These are phyloP conservation scores for Aegle marmelos DNA, from an alignment of 345 rosid species.

Conservation along the genomic window DNA sequence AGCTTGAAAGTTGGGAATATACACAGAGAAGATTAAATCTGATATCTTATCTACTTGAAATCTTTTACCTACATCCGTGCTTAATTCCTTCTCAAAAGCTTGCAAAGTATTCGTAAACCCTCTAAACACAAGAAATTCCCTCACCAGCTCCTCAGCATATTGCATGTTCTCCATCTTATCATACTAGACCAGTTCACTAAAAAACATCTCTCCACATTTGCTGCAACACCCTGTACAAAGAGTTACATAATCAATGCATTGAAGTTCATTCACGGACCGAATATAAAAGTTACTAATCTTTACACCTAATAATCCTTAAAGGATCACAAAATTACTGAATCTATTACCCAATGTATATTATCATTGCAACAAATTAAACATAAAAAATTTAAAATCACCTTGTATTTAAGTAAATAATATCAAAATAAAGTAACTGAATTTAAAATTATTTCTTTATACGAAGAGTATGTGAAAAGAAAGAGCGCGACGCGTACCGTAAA, in stretches of 20 bases:
- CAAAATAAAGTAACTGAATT: background rate
- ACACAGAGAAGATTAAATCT: conserved; percentile 54
- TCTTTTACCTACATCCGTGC: conserved; percentile 61
- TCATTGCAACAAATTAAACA: background rate
- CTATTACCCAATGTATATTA: background rate
- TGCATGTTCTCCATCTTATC: conserved; percentile 62
- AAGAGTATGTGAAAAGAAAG: background rate
- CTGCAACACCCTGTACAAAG: too few species aligned
- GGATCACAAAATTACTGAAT: background rate
- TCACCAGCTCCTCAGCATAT: conserved; percentile 64
- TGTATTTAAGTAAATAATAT: background rate
- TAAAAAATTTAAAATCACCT: background rate
- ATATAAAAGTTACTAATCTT: too few species aligned
- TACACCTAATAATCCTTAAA: too few species aligned
- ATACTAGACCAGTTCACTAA: background rate
- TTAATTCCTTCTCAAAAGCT: conserved; percentile 53
- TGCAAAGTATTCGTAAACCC: conserved; percentile 61
- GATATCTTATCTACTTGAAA: conserved; percentile 56
- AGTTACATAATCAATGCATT: too few species aligned
- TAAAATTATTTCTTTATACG: background rate
- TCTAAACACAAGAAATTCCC: conserved; percentile 65
- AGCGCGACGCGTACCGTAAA: background rate
- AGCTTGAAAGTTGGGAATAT: conserved; percentile 55
- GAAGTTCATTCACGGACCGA: too few species aligned
- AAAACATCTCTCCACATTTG: too few species aligned